Percentiles rank a stretch among this genome's conserved stretches.
Conservation (phyloP, 2,329 filamentous ascomycete genomes). For the Penicillium digitatum region DNA sequence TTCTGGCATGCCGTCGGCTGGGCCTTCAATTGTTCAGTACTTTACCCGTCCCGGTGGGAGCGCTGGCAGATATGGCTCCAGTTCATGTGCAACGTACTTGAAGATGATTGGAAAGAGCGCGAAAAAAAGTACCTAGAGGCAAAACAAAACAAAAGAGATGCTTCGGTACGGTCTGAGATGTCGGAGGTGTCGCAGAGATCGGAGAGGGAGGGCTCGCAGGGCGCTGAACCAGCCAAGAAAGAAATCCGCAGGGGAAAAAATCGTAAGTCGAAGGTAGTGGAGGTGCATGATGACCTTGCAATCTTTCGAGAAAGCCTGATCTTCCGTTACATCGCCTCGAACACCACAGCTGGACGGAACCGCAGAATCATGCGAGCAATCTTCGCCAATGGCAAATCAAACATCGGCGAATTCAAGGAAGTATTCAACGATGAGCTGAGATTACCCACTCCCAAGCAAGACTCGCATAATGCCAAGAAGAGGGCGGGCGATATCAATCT, state of each 20-base stretch:
- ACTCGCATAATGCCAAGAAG: conserved; percentile 33
- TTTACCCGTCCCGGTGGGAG: conserved; percentile 70
- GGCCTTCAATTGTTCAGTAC: conserved; percentile 84
- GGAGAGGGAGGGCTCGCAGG: conserved; percentile 25
- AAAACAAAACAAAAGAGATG: conserved; percentile 21
- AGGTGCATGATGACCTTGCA: conserved; percentile 8
- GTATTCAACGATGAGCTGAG: conserved; percentile 47
- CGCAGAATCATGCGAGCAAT: conserved; percentile 46
- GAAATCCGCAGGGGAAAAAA: background rate
- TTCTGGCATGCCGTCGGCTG: conserved; percentile 89
- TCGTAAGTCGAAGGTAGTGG: background rate
- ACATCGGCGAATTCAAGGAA: conserved; percentile 42
- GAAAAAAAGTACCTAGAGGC: conserved; percentile 19
- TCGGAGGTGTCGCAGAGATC: background rate
- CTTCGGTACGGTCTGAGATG: background rate
- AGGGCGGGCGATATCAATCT: conserved; percentile 44
- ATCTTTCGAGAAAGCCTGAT: conserved; percentile 41
- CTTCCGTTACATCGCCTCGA: conserved; percentile 40
- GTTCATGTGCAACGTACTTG: conserved; percentile 55
- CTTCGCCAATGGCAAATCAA: conserved; percentile 44
- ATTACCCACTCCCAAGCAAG: conserved; percentile 26
- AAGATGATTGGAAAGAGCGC: conserved; percentile 44
- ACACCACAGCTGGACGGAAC: conserved; percentile 31
- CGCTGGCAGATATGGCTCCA: conserved; percentile 78
- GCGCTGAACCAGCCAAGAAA: background rate